Base-by-base conservation (phyloP, 2,329 filamentous ascomycete species). In the Epichloe baconii region DNA sequence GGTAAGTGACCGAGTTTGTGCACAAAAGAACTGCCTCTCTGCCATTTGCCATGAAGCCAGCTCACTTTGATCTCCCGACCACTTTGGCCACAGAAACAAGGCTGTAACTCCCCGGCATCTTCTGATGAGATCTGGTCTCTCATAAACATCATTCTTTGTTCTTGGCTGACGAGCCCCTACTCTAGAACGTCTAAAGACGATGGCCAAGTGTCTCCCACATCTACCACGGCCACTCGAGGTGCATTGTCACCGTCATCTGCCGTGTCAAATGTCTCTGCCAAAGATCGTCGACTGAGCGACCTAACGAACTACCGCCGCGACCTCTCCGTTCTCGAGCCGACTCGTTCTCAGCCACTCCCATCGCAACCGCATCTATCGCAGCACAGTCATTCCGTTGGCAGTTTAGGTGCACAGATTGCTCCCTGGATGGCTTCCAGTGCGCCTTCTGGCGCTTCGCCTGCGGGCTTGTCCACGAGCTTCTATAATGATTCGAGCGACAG, bases 401-500 rank as follows among this genome's bases (percentile, higher is more conserved):
- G 71, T 57, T 70, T 72, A 38, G 71, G 73, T 53, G 23, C 74
- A 53, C 80, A 78, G 62, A 68, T 78, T 58, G 71, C 76, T 58
- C 78, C 82, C 34, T 83, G 79, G 79, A 77, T 78, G 72, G 68
- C 73, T 52, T 61, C 66, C 50, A 70, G 66, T 62, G 67, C 64
- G 52, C 62, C 63, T 48, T 61, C 68, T 50, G 47, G 42, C 35
- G 60, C 62, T 45, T 61, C 64, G 50, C 63, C 69, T 52, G 65
- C 66, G 61, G 60, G 63, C 38, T 67, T 73, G 62, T 64, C 69
- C 38, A 77, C 75, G 46, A 85, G 74, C 64, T 89, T 88, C 67
- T 85, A 80, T 68, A 81, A 88, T 65, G 83, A 89, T 62, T 87
- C 84, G 36, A 84, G 77, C 70, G 86, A 90, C 61, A 83, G 82